A percentile compares a stretch with the other conserved stretches of the same genome.
Conservation (phyloP, 2,329 filamentous ascomycete species). For the Nannizziopsis arthrosporioides region DNA sequence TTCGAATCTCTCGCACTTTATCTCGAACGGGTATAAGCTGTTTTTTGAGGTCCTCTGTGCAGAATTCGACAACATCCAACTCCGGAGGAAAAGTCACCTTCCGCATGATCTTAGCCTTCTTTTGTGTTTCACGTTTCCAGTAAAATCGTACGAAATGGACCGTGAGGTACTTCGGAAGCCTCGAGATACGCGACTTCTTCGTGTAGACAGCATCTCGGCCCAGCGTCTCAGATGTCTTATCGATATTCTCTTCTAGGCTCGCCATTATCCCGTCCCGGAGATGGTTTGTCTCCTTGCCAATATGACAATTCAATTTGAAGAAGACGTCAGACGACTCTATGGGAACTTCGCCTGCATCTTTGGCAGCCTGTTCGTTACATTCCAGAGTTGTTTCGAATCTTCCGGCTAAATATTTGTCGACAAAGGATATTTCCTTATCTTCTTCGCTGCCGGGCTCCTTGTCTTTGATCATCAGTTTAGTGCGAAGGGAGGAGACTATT, state of each 20-base stretch:
- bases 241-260: slow-evolving; percentile 73
- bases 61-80: slow-evolving; percentile 87
- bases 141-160: slow-evolving; percentile 98
- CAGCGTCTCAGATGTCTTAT: slow-evolving; percentile 72
- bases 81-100: slow-evolving; percentile 95
- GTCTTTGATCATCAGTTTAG: slow-evolving; percentile 59
- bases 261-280: slow-evolving; percentile 76
- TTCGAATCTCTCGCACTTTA: slow-evolving; percentile 86
- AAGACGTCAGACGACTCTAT: slow-evolving; percentile 61
- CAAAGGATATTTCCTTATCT: slow-evolving; percentile 53
- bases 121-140: slow-evolving; percentile 89
- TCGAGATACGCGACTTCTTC: slow-evolving; percentile 78
- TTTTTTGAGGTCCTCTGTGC: slow-evolving; percentile 75
- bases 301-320: slow-evolving; percentile 92
- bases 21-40: slow-evolving; percentile 84
- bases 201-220: slow-evolving; percentile 74
- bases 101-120: slow-evolving; percentile 99
- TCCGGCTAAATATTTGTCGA: slow-evolving; percentile 84
- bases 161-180: slow-evolving; percentile 86
- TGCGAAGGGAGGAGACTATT: slow-evolving; percentile 70
- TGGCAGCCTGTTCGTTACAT: slow-evolving; percentile 71
- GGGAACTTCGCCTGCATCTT: slow-evolving; percentile 60
- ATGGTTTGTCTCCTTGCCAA: slow-evolving; percentile 76
- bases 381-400: slow-evolving; percentile 65
- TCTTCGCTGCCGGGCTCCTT: slow-evolving; percentile 26